Evolutionary conservation across 2,329 filamentous ascomycete genomes (phyloP), one percentile per base, ranked within the genome.

Genomic region (Venturia aucupariae): DNA sequence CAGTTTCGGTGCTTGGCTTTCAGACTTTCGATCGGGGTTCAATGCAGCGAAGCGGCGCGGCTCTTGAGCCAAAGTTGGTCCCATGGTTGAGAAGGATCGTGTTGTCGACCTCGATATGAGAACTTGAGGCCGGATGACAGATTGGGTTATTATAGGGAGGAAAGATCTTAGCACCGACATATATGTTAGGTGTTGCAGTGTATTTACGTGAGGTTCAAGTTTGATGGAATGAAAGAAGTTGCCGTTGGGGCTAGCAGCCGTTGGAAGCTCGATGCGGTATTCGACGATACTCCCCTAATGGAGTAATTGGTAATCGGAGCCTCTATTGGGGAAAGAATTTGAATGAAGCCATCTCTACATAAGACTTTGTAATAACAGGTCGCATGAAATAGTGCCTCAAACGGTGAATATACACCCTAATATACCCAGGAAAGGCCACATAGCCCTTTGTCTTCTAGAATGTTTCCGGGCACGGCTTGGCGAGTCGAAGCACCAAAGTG

Each of bases 31-130:
- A 24, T 69, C 69, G 5, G 76, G 72, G 65, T 77, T 72, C 64
- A 84, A 71, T 15, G 82, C 81, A 6, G 81, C 80, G 67, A 85
- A 84, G 44, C 74, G 76, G 66, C 81, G 75, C 39, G 74, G 73
- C 62, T 60, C 38, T 27, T 60, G 35, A 44, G 59, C 51, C 24
- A 54, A 27, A 32, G 1, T 54, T 57, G 15, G 51, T 22, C 51
- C 35, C 51, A 57, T 57, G 30, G 8, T 15, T 35, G 51, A n/a
- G 17, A 57, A 57, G 27, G 51, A 32, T 22, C 27, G 15, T 32
- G 15, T 35, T n/a, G 51, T 19, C 27, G 51, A n/a, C 7, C 30
- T 57, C 51, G 30, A 35, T 19, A 57, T 57, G 51, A n/a, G 51
- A 19, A 35, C 1, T 57, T 35, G 27, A 19, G 13, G 30, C 51